A percentile compares a stretch with the other conserved stretches of the same genome.
These are phyloP conservation scores for Hygrocybe punicea DNA, from an alignment of 768 basidiomycete genomes.

Conservation along the genomic window DNA sequence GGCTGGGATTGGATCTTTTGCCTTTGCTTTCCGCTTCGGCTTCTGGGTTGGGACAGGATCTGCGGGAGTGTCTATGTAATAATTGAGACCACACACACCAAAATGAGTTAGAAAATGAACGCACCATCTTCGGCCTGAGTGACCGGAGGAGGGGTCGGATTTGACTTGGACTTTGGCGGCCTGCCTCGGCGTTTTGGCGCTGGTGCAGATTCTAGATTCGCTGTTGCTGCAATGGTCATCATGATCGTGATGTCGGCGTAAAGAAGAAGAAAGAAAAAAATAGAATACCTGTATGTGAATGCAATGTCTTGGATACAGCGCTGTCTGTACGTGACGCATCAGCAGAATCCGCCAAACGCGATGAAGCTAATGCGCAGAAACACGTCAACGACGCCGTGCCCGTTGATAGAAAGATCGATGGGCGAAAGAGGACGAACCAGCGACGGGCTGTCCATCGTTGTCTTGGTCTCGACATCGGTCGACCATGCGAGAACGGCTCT, in stretches of 20 bases:
- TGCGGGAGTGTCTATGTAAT: background rate
- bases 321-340: no score
- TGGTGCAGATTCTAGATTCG: background rate
- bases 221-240: no score
- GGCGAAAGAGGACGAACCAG: no score
- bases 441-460: no score
- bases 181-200: conserved; percentile 16
- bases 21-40: background rate
- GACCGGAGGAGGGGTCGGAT: background rate
- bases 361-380: no score
- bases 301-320: no score
- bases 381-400: no score
- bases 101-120: background rate
- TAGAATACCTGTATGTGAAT: no score
- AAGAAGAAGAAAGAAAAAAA: background rate
- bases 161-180: conserved; percentile 8
- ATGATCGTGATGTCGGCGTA: background rate
- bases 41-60: background rate
- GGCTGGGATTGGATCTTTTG: background rate
- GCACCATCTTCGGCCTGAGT: background rate
- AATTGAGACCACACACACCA: background rate
- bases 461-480: no score
- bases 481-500: no score
- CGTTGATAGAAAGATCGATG: no score
- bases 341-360: no score